Base-by-base conservation (phyloP, 352 stramenopile species). In the Phytophthora pini region DNA sequence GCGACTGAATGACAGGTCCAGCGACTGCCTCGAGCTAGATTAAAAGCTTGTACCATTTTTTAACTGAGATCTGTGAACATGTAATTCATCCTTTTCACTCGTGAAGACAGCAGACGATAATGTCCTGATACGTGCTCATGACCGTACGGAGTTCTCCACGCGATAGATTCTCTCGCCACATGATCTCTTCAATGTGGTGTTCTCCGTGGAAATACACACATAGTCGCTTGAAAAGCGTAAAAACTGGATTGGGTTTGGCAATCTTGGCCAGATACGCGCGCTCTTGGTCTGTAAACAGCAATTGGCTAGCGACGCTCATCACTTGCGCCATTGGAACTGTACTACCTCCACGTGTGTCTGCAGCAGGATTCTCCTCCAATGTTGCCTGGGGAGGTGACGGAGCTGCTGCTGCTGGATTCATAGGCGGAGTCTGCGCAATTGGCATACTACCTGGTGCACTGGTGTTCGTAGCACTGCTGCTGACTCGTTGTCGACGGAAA, bases 101-200 rank as follows among this genome's bases (percentile, higher is more conserved):
- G 46, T 93, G 84, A 39, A 92, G 72, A 65, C 81, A 91, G 51
- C 79, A 92, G 11, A 93, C 87, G 29, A 94, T 86, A 47, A 94
- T 94, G 39, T 93, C 82, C 54, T 90, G 77, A 66, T 95, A 96
- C n/a, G 84, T 92, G 61, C 77, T 92, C 53, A 96, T 72, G 24
- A 95, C 85, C 0, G 81, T 90, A 24, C 85, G 82, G 15, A 96
- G 59, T 43, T 93, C 88, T n/a, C 79, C 88, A 3, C 88, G 80
- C 1, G 83, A 90, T 1, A 96, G 61, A 26, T 93, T 95, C 48
- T 96, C 88, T 12, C 88, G 74, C 88, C 88, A 96, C 88, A 96
- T 96, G 55, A 96, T 96, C 70, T 96, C 88, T 69, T 94, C 88
- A 12, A 95, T 63, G 56, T 96, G 88, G 51, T 95, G 80, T 44